Evolutionary conservation across 805 yeast species (phyloP), one percentile per base, ranked within the genome.

Genomic region (Suhomyces sp.): DNA sequence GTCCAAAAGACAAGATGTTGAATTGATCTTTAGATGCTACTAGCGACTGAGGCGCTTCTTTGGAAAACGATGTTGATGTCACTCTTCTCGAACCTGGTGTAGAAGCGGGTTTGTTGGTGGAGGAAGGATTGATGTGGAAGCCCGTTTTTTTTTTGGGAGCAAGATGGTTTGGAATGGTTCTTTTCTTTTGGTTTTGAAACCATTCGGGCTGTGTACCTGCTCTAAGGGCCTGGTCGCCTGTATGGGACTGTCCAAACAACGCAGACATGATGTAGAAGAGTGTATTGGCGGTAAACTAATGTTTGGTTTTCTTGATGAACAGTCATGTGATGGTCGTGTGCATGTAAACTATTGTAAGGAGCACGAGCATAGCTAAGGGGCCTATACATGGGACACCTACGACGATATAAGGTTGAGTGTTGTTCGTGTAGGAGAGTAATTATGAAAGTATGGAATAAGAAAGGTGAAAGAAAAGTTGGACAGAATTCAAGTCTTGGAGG

Each of bases 101-200:
- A 19, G 45, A 37, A n/a, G 48, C 43, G 17, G 49, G 55, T 44
- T 55, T 53, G 22, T 43, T 24, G 22, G 54, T 55, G 9, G 62
- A 55, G 25, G 59, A 57, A 24, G 68, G 52, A 3, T 64, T 47
- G 20, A 74, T 62, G 48, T 71, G 77, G 57, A 74, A 72, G 3
- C 76, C 75, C 4, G 73, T 62, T 47, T 73, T 73, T 55, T 69
- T 67, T 55, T 68, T 71, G 44, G 78, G 69, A 9, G 69, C 71
- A 47, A 75, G 65, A 48, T 75, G 79, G 50, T 73, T 75, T 24
- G 76, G 76, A 44, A 75, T 73, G 9, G 69, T 67, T 49, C 78
- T 58, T 48, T 63, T 66, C 47, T 65, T 63, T 20, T 67, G 58
- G 46, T 72, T 63, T 39, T 66, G 68, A 51, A 66, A 63, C 79